phyloP scores from a whole-genome alignment of 306 rosid species.

The Quillaja saponaria region DNA sequence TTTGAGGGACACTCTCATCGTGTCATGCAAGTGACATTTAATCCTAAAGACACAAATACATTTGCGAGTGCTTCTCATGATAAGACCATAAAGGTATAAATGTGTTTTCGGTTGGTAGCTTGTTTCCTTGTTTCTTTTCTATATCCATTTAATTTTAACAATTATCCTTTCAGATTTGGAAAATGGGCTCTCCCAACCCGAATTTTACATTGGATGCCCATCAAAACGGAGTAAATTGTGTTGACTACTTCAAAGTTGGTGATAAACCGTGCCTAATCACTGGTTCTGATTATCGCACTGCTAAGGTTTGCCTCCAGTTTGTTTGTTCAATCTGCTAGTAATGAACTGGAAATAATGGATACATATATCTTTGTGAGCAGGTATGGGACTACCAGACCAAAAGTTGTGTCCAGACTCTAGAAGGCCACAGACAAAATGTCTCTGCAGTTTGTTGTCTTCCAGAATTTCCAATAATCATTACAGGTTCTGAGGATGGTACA shows the following conservation, averaged over 20 bases:
- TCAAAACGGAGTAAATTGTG: slow-evolving; percentile 98
- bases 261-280: slow-evolving; percentile 97
- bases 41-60: slow-evolving; percentile 97
- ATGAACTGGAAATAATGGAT: slow-evolving; percentile 24
- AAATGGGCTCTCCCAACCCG: slow-evolving; percentile 97
- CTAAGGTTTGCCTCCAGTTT: slow-evolving; percentile 63
- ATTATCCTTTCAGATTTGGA: slow-evolving; percentile 78
- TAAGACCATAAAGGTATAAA: slow-evolving; percentile 92
- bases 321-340: slow-evolving; percentile 2
- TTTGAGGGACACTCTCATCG: slow-evolving; percentile 99
- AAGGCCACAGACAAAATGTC: slow-evolving; percentile 98
- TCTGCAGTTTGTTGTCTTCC: slow-evolving; percentile 99
- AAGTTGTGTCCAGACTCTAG: slow-evolving; percentile 99
- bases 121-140: slow-evolving; percentile 2
- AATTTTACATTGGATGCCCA: slow-evolving; percentile 98
- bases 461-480: slow-evolving; percentile 93
- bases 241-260: slow-evolving; percentile 98
- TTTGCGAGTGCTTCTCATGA: slow-evolving; percentile 99
- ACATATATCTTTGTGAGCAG: slow-evolving; percentile 47
- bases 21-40: slow-evolving; percentile 99
- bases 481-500: slow-evolving; percentile 99
- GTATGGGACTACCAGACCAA: slow-evolving; percentile 99
- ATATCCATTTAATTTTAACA: slow-evolving; percentile 17
- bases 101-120: slow-evolving; percentile 18
- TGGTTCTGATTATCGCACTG: slow-evolving; percentile 98